Evolutionary conservation across 2,329 filamentous ascomycete species (phyloP).

Genomic region (Gaeumannomyces tritici): DNA sequence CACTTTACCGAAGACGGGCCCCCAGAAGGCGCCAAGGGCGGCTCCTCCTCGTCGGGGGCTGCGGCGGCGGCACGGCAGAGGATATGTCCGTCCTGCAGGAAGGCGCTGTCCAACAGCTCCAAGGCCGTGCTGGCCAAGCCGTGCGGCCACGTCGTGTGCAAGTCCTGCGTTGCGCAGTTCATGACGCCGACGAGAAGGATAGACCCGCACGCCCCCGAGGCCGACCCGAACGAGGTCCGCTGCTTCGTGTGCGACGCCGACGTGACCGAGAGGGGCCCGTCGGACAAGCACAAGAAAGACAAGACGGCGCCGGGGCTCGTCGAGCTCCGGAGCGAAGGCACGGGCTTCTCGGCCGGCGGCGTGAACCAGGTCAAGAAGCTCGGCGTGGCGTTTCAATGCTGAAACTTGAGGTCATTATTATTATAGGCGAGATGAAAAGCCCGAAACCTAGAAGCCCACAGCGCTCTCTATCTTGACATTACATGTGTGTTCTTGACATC

Average conservation of each 20-base stretch:
- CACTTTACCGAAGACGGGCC: conserved; percentile 60
- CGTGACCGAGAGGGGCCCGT: conserved; percentile 41
- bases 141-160: conserved; percentile 87
- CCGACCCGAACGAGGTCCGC: conserved; percentile 34
- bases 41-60: conserved; percentile 24
- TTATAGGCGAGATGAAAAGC: background rate
- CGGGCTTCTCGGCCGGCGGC: conserved; percentile 85
- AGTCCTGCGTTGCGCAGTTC: conserved; percentile 75
- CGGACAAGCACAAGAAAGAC: conserved; percentile 34
- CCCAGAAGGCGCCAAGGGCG: background rate
- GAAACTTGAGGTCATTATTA: background rate
- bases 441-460: background rate
- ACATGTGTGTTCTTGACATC: background rate
- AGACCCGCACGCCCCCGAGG: conserved; percentile 51
- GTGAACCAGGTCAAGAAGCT: conserved; percentile 70
- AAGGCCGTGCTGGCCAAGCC: conserved; percentile 76
- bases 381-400: conserved; percentile 39
- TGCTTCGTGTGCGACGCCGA: conserved; percentile 87
- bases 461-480: background rate
- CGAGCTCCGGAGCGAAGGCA: conserved; percentile 75
- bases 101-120: conserved; percentile 70
- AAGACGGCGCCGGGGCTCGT: conserved; percentile 64
- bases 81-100: conserved; percentile 78
- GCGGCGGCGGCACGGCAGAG: conserved; percentile 13
- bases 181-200: conserved; percentile 48